Evolutionary conservation across 805 yeast genomes (phyloP), one percentile per base, ranked within the genome.

Genomic region (Myxozyma udenii): DNA sequence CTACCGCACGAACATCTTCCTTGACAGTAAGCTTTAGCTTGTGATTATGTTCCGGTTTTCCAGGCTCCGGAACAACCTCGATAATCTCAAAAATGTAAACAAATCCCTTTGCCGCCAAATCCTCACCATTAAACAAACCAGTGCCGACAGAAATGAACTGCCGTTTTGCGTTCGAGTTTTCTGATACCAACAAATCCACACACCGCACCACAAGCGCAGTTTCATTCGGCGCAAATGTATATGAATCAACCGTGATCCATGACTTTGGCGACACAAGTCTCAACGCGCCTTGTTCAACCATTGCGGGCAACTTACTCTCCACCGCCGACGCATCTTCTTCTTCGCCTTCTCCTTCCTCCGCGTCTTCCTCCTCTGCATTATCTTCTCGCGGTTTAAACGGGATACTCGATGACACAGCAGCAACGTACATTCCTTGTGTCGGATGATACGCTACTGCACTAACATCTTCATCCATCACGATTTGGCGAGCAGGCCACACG

Each of bases 1-100:
- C 91, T 1, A 95, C 88, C 16, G 97, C 97, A 61, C 85, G 80
- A 0, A 87, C 79, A 25, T 78, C 80, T 66, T 90, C 97, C 44
- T 78, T 76, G 44, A 80, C 80, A 7, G 86, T 72, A 60, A 82
- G 79, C 64, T 87, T 88, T 61, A 90, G 74, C 67, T 84, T 86
- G 65, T 79, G 85, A 60, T 82, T 84, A 1, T 89, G 83, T 58
- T 88, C 95, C 0, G 96, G 96, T 52, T 76, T 78, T 0, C 84
- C 89, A 0, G 91, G 91, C 63, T 88, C 96, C 0, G 96, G 96
- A 57, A 87, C 87, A 66, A 89, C 84, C 52, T 83, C 89, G 48
- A 85, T 82, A 26, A 86, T 74, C 58, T 89, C 95, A 62, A 72
- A 83, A 1, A 90, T 71, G 51, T 80, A 79, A 68, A 87, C 85